Evolutionary conservation across 1,284 basidiomycete genomes (phyloP), one percentile per base, ranked within the genome.

Genomic region (Boletus smithii): DNA sequence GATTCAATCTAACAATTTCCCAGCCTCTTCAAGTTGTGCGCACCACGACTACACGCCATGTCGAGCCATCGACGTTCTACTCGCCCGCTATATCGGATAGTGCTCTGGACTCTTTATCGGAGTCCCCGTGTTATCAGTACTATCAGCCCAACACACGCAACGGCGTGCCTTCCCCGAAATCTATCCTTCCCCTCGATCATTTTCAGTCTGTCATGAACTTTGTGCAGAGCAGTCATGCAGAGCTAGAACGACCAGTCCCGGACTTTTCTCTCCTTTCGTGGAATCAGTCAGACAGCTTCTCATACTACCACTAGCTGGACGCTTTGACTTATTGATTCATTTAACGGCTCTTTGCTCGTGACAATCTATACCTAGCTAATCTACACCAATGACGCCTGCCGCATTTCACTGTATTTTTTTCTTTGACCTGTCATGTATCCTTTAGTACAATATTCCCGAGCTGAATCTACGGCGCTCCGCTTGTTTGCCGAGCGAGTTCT

Each of bases 401-500:
- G n/a, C n/a, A 39, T 43, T 49, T 46, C 24, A 33, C 41, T 63
- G 60, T 65, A 65, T 59, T 49, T 54, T 39, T 50, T 43, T 37
- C 38, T 44, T 34, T 5, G n/a, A n/a, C n/a, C 11, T n/a, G 29
- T 27, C 22, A 20, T 60, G 62, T 63, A 57, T 53, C 39, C 13
- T 46, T 17, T 49, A 46, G 38, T 44, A 45, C 35, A 35, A 33
- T 42, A 13, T n/a, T n/a, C n/a, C n/a, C n/a, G n/a, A n/a, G n/a
- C n/a, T n/a, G n/a, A n/a, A n/a, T n/a, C n/a, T n/a, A n/a, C n/a
- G n/a, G n/a, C n/a, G n/a, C n/a, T n/a, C n/a, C n/a, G n/a, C n/a
- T 33, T n/a, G 45, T 33, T 20, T 41, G 23, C 13, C 34, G 33
- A 45, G 46, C 38, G 46, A 86, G 61, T 30, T 71, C 70, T 61